Base-by-base conservation (phyloP, 2,329 filamentous ascomycete species). In the Grosmannia huntii region DNA sequence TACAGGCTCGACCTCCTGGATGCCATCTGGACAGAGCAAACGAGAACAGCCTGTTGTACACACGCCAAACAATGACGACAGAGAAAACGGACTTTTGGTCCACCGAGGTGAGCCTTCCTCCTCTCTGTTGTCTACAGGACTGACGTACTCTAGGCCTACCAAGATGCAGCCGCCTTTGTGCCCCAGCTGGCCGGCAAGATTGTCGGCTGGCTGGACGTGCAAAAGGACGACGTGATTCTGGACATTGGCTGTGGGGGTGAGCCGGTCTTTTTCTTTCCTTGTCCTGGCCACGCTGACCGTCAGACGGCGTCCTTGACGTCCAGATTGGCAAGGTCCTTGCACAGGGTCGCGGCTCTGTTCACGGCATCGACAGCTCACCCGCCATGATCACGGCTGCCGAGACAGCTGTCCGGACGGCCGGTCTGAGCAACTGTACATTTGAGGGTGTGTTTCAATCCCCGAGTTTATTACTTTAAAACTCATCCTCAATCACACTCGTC, bases 201-300 rank as follows among this genome's bases (percentile, higher is more conserved):
- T 5, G 64, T 84, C 12, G 67, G 73, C 52, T 85, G 81, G 76
- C 72, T 86, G 0, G 76, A 83, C 62, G 74, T 82, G 0, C 74
- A 81, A 59, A 73, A 76, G 31, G 76, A 80, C 62, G 83, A 86
- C 65, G 67, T 71, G 19, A 75, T 86, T 25, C 71, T 86, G 2
- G 83, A 86, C 62, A 69, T 86, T 57, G 83, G 83, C 16, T 86
- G 83, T 63, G 83, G 84, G 50, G 83, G 79, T 81, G 59, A 61
- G 71, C 28, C 7, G 28, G 28, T 28, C 5, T 28, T 1, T 28
- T 5, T 33, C 31, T 16, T n/a, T n/a, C n/a, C n/a, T n/a, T n/a
- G n/a, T n/a, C 36, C 12, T 2, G 36, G 16, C 12, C 36, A 16
- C 28, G 48, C 38, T 33, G 25, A 49, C 48, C 19, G 11, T 3